Evolutionary conservation across 805 yeast genomes (phyloP).

Genomic region (Yarrowia alimentaria): DNA sequence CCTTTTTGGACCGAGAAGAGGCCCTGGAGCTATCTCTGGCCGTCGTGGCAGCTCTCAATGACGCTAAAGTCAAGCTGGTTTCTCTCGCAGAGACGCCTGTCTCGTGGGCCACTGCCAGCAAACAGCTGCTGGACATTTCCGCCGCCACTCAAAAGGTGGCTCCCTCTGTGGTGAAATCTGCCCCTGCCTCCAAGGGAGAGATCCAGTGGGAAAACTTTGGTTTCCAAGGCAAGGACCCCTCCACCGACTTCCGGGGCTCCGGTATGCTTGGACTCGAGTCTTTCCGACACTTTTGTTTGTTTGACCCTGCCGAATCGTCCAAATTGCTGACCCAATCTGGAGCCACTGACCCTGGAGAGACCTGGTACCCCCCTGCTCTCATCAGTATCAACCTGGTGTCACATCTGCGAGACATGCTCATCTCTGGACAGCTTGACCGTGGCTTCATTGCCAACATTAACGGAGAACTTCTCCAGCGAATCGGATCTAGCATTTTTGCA

Average conservation of each 20-base stretch:
- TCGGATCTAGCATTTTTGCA: neutral
- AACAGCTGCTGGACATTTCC: constrained; percentile 12
- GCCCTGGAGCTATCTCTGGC: constrained; percentile 17
- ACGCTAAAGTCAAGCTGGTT: constrained; percentile 7
- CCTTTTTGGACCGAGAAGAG: neutral
- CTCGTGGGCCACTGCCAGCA: constrained; percentile 19
- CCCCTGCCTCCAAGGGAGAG: constrained; percentile 25
- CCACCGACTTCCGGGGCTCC: constrained; percentile 39
- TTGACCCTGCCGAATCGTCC: constrained; percentile 17
- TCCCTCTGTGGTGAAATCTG: neutral
- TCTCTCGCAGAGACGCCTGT: constrained; percentile 7
- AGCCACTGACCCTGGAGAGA: constrained; percentile 3
- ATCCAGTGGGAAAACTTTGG: constrained; percentile 40
- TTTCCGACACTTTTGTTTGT: constrained; percentile 21
- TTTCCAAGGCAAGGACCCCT: constrained; percentile 41
- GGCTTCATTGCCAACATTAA: constrained; percentile 16
- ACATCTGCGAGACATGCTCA: constrained; percentile 17
- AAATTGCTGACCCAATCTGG: constrained; percentile 12
- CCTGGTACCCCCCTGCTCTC: constrained; percentile 38
- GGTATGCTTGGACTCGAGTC: constrained; percentile 21
- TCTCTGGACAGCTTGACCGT: constrained; percentile 6
- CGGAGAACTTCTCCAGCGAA: neutral
- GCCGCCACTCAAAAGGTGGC: constrained; percentile 7
- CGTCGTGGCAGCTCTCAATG: constrained; percentile 14
- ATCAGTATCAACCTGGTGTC: constrained; percentile 34